Conservation (phyloP, 495 filamentous ascomycete species). For the Penicillium pancosmium region DNA sequence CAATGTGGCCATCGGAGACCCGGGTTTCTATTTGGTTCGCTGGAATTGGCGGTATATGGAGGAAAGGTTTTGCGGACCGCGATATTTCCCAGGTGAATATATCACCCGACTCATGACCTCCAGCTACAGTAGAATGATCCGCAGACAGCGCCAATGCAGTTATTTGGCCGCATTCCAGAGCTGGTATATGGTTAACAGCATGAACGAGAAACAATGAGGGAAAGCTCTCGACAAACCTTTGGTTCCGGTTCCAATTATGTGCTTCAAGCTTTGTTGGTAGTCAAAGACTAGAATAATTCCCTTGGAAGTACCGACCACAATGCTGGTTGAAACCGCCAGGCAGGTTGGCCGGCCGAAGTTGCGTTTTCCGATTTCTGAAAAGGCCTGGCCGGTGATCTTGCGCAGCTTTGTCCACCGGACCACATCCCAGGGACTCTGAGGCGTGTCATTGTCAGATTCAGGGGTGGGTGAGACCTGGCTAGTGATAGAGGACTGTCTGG, state of each 20-base stretch:
- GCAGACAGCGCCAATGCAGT: constrained; percentile 89
- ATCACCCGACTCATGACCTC: constrained; percentile 83
- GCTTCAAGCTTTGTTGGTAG: constrained; percentile 91
- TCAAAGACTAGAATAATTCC: constrained; percentile 95
- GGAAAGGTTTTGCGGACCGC: constrained; percentile 78
- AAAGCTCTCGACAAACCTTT: constrained; percentile 57
- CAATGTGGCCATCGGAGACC: constrained; percentile 77
- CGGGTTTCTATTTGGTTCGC: constrained; percentile 63
- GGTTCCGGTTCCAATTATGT: constrained; percentile 91
- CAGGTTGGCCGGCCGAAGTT: constrained; percentile 93
- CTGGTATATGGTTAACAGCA: constrained; percentile 43
- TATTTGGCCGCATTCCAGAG: constrained; percentile 86
- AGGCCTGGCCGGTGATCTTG: constrained; percentile 84
- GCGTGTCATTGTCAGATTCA: constrained; percentile 62
- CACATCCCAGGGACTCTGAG: constrained; percentile 87
- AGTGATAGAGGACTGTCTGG: constrained; percentile 71
- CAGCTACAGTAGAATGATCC: constrained; percentile 88
- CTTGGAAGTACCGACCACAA: constrained; percentile 90
- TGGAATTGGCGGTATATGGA: constrained; percentile 80
- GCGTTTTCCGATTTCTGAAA: constrained; percentile 92
- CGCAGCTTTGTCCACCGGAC: constrained; percentile 93
- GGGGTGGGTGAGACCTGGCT: constrained; percentile 57
- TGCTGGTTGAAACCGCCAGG: constrained; percentile 83
- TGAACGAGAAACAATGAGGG: background rate
- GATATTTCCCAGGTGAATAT: constrained; percentile 98